Evolutionary conservation across 768 basidiomycete species (phyloP).

Genomic region (Rhodosporidiobolus odoratus): DNA sequence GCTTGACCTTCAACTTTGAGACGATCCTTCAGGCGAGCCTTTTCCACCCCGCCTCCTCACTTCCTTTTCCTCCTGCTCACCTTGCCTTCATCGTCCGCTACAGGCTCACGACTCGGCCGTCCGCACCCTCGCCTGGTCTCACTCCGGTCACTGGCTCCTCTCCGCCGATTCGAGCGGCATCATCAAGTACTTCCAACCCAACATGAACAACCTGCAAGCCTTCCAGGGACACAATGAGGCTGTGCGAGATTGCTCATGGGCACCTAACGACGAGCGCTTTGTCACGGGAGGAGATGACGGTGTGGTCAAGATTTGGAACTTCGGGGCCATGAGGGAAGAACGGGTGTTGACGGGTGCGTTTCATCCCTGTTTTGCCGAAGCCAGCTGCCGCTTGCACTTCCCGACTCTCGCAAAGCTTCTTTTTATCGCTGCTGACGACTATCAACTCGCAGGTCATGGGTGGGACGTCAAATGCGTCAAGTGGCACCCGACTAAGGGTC

Average conservation of each 20-base stretch:
- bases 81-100: neutral
- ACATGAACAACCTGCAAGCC: constrained; percentile 96
- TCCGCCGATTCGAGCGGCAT: constrained; percentile 88
- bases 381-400: neutral
- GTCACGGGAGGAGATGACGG: constrained; percentile 95
- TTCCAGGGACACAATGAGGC: constrained; percentile 93
- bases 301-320: constrained; percentile 89
- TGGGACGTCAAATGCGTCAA: constrained; percentile 99
- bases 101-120: constrained; percentile 88
- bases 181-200: constrained; percentile 98
- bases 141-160: constrained; percentile 86
- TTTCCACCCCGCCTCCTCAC: neutral
- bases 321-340: constrained; percentile 84
- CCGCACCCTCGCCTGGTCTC: constrained; percentile 80
- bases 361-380: too few species aligned
- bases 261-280: constrained; percentile 84
- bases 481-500: constrained; percentile 96
- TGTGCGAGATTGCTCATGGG: constrained; percentile 83
- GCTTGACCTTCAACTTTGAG: constrained; percentile 98
- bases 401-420: neutral
- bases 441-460: constrained; percentile 66
- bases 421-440: neutral
- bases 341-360: constrained; percentile 68
- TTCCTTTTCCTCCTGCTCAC: neutral
- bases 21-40: constrained; percentile 92